Base-by-base conservation (phyloP, 1,284 basidiomycete species). In the Pterula multifida region DNA sequence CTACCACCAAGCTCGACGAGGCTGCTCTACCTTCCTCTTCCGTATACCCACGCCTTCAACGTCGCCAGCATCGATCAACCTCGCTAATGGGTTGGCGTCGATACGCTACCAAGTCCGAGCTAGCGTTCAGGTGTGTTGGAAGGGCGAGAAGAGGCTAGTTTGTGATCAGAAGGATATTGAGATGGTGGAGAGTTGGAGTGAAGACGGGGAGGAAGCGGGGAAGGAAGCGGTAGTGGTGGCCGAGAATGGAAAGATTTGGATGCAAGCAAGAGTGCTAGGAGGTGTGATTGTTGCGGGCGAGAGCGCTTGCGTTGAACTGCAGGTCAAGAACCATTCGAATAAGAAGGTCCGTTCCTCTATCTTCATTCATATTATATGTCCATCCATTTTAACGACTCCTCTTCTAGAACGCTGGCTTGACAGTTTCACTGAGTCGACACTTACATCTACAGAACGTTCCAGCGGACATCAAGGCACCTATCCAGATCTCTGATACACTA, bases 181-280 rank as follows among this genome's bases (percentile, higher is more conserved):
- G 47, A 73, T 89, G 2, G 76, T 85, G 1, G 82, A 84, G 58
- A 70, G 73, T 25, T 65, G 69, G 3, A 64, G 68, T 13, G 39
- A 42, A 11, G 39, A 42, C 9, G 39, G 39, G 39, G 39, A 22
- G 21, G 39, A 42, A 9, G 39, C 9, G 19, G 39, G 19, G 39
- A 42, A 19, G 39, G 77, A 84, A 54, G 77, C 68, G 4, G 73
- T 83, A 1, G 70, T 76, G 11, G 76, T 89, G 21, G 81, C 78
- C 0, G 86, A 89, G 60, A 76, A 74, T 54, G 86, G 85, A 6
- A 87, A 83, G 63, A 70, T 89, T 25, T 87, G 84, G 80, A 73
- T 76, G 36, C 81, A 85, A 57, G 85, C 75, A 1, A 75, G 67
- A 48, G 60, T 88, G 11, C 65, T 83, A 13, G 81, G 78, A 24